phyloP scores from a whole-genome alignment of 805 yeast species.

The Barnettozyma vustinii region DNA sequence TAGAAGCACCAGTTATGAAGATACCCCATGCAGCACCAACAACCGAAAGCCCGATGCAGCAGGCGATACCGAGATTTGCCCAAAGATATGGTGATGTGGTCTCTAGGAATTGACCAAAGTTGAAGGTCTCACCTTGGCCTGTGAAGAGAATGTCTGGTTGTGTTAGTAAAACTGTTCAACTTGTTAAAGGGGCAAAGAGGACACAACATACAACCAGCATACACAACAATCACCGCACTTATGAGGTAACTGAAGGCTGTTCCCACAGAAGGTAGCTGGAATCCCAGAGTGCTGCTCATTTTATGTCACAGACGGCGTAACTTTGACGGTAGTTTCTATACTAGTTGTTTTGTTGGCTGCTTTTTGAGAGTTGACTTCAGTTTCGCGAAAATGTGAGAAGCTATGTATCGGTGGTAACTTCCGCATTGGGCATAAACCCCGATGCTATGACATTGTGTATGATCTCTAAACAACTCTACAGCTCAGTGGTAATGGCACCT shows the following conservation, averaged over 20 bases:
- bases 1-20: slow-evolving; percentile 89
- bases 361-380: neutral
- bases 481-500: slow-evolving; percentile 59
- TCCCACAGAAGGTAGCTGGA: slow-evolving; percentile 17
- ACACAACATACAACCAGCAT: slow-evolving; percentile 23
- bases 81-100: slow-evolving; percentile 93
- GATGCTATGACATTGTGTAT: neutral
- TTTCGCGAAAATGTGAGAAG: neutral
- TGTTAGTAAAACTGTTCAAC: neutral
- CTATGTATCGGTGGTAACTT: neutral
- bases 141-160: slow-evolving; percentile 53
- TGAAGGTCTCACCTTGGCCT: slow-evolving; percentile 87
- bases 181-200: neutral
- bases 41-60: slow-evolving; percentile 90
- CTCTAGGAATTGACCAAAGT: slow-evolving; percentile 82
- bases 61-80: slow-evolving; percentile 87
- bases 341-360: neutral
- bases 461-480: neutral
- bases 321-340: no score
- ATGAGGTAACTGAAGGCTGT: slow-evolving; percentile 15
- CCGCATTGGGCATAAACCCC: neutral
- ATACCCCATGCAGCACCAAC: slow-evolving; percentile 99
- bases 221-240: slow-evolving; percentile 14
- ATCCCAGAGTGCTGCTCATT: slow-evolving; percentile 17
- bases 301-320: neutral